Conservation (phyloP, 2,329 filamentous ascomycete genomes). For the Apiospora phragmitis region DNA sequence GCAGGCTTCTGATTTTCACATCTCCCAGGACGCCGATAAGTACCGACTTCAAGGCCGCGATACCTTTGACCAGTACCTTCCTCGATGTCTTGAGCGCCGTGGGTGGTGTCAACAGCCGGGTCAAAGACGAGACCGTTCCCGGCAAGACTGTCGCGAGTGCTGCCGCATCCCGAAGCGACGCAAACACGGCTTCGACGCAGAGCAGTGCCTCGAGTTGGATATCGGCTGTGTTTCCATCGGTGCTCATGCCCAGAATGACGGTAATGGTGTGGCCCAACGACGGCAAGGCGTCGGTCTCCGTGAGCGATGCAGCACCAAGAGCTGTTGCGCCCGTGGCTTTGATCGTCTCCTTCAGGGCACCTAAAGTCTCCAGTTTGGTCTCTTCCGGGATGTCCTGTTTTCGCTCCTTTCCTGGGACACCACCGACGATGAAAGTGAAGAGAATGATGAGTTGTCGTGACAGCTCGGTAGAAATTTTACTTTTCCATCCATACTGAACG, state of each 20-base stretch:
- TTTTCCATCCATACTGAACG: slow-evolving; percentile 77
- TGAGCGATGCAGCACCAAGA: slow-evolving; percentile 49
- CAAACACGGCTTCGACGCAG: slow-evolving; percentile 63
- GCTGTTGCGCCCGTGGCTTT: slow-evolving; percentile 54
- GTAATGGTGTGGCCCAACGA: slow-evolving; percentile 81
- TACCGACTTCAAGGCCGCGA: slow-evolving; percentile 58
- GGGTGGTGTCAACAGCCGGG: slow-evolving; percentile 71
- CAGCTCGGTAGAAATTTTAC: slow-evolving; percentile 68
- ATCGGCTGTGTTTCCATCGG: slow-evolving; percentile 61
- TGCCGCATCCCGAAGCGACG: slow-evolving; percentile 68
- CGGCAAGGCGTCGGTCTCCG: slow-evolving; percentile 65
- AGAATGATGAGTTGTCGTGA: slow-evolving; percentile 84
- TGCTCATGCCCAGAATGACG: slow-evolving; percentile 73
- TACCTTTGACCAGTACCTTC: slow-evolving; percentile 62
- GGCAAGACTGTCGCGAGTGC: slow-evolving; percentile 84
- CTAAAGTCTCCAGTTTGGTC: slow-evolving; percentile 69
- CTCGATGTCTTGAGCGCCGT: slow-evolving; percentile 55
- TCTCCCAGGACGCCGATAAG: slow-evolving; percentile 59
- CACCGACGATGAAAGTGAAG: slow-evolving; percentile 78
- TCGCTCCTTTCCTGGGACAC: slow-evolving; percentile 58
- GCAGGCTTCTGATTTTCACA: slow-evolving; percentile 50
- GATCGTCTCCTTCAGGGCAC: slow-evolving; percentile 68
- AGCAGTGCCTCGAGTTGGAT: slow-evolving; percentile 71
- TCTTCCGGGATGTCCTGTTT: slow-evolving; percentile 66
- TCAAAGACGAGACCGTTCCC: slow-evolving; percentile 79